Evolutionary conservation across 1,139 yeast genomes (phyloP).

Genomic region (Yamadazyma atlantica): DNA sequence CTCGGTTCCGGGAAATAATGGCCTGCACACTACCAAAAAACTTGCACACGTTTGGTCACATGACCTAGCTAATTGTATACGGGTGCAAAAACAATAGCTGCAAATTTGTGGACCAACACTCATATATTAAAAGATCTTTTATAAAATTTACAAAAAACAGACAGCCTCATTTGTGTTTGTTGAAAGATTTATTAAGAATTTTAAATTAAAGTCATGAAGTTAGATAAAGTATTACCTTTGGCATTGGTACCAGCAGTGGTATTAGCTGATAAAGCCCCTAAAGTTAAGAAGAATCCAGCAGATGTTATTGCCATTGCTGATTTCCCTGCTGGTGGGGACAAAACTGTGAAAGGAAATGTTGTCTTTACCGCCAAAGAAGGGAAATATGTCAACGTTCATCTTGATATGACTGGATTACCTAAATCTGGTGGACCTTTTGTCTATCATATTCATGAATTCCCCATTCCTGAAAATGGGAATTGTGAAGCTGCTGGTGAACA

Average conservation of each 20-base stretch:
- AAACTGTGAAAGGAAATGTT: constrained; percentile 46
- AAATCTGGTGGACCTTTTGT: constrained; percentile 55
- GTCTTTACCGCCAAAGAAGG: constrained; percentile 48
- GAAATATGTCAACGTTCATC: constrained; percentile 55
- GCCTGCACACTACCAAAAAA: neutral
- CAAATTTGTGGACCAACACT: constrained; percentile 7
- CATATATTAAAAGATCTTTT: neutral
- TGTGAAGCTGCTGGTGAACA: constrained; percentile 53
- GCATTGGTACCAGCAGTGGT: constrained; percentile 7
- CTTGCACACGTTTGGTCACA: neutral
- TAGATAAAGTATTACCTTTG: neutral
- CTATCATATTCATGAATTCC: constrained; percentile 55
- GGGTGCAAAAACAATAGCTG: constrained; percentile 5
- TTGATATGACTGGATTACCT: constrained; percentile 60
- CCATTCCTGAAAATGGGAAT: constrained; percentile 42
- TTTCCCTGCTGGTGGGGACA: constrained; percentile 48
- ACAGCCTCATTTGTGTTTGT: neutral
- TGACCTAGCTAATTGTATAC: neutral
- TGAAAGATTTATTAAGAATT: too few species aligned
- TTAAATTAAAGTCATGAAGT: constrained; percentile 1
- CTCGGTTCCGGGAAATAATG: neutral
- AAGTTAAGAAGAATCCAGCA: constrained; percentile 40
- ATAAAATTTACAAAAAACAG: neutral
- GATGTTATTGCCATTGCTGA: constrained; percentile 57
- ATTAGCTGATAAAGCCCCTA: constrained; percentile 40